Evolutionary conservation across 495 filamentous ascomycete genomes (phyloP), one percentile per base, ranked within the genome.

Genomic region (Tuber umbilicatum): DNA sequence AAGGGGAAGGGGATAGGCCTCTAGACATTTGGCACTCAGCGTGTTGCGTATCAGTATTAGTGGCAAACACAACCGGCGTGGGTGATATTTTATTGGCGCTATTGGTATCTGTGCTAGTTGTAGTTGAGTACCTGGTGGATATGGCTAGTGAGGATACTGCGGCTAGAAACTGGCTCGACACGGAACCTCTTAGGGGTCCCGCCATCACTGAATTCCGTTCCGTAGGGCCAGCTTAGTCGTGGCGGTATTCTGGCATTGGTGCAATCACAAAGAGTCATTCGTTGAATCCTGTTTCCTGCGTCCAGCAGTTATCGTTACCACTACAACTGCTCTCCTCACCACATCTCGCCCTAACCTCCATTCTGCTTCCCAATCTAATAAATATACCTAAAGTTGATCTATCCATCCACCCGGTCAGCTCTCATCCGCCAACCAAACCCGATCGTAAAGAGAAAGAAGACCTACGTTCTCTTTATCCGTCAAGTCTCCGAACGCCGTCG

Each of bases 391-490:
- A 77, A 77, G 21, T 77, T 77, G 17, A 68, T 71, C 75, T 78
- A n/a, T 0, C 79, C 38, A 38, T 39, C 5, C 45, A 21, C 37
- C 27, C 70, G 2, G 41, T 75, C 14, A 78, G 67, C 37, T 5
- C 4, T 21, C 14, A 14, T 2, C 41, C 23, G 1, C 19, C 37
- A 60, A 17, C 27, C 12, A 5, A 35, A 17, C 27, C 14, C 55
- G 5, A 50, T 40, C 23, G 21, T 76, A 78, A 21, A 79, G 84
- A n/a, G 84, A 83, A 31, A 82, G 80, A 72, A 85, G 87, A 82
- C 89, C 87, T 75, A 86, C 78, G 70, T 89, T 89, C 83, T 89
- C 87, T 60, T 84, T 80, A 81, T 90, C 89, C 12, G 88, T 90
- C 87, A 89, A 81, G 81, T 89, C 88, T 75, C 85, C 84, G 70